Conservation (phyloP, 305 asterid species). For the Fraxinus latifolia region DNA sequence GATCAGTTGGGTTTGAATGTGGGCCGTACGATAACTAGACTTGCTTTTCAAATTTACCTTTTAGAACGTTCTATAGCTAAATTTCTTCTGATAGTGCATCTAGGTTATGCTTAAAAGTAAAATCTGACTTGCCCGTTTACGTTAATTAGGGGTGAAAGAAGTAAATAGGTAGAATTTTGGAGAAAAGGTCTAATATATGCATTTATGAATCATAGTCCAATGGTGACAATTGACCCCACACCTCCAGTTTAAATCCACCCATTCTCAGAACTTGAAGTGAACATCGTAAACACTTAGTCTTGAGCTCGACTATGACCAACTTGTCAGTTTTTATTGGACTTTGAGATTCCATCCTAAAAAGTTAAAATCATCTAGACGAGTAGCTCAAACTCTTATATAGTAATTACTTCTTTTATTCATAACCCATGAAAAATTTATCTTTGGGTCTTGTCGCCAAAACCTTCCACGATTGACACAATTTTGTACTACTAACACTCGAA, state of each 20-base stretch:
- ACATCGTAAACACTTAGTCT: background rate
- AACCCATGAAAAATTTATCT: background rate
- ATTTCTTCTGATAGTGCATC: background rate
- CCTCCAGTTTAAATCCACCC: background rate
- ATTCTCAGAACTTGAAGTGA: background rate
- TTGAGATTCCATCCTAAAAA: background rate
- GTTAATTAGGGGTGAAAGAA: background rate
- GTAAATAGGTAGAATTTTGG: background rate
- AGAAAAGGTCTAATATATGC: background rate
- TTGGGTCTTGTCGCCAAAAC: background rate
- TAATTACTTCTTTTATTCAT: background rate
- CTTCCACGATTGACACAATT: background rate
- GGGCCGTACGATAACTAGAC: background rate
- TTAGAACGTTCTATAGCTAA: background rate
- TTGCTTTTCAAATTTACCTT: too few species aligned
- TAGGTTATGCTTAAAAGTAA: background rate
- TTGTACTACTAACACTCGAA: background rate
- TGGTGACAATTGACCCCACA: background rate
- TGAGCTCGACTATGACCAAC: background rate
- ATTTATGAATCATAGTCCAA: background rate
- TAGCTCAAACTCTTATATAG: background rate
- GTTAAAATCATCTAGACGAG: background rate
- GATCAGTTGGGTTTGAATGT: background rate
- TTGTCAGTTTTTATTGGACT: background rate
- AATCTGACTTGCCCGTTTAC: background rate